Evolutionary conservation across 495 filamentous ascomycete species (phyloP).

Genomic region (Aspergillus taichungensis): DNA sequence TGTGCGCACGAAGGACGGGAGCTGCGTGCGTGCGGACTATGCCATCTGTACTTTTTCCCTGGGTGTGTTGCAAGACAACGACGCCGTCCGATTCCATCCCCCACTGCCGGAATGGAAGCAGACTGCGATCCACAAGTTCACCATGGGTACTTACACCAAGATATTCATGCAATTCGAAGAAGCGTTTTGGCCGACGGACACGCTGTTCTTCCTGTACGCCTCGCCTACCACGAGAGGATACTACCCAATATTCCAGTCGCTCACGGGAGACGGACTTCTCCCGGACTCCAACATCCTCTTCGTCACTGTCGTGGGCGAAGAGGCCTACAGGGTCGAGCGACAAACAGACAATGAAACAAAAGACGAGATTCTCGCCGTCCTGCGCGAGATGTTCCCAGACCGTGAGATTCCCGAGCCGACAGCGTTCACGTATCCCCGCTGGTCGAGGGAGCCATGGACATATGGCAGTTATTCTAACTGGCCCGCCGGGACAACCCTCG

Average conservation of each 20-base stretch:
- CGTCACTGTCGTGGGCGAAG: conserved; percentile 52
- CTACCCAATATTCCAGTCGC: conserved; percentile 62
- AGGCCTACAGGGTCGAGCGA: conserved; percentile 52
- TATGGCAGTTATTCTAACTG: conserved; percentile 66
- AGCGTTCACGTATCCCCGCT: conserved; percentile 62
- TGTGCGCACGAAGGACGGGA: conserved; percentile 43
- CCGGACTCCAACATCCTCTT: conserved; percentile 58
- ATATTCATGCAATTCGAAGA: conserved; percentile 65
- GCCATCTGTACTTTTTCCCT: conserved; percentile 51
- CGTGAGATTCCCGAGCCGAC: conserved; percentile 56
- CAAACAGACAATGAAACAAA: conserved; percentile 55
- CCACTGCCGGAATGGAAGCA: conserved; percentile 57
- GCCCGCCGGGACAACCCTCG: conserved; percentile 54
- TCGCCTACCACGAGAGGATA: conserved; percentile 52
- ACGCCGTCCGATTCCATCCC: conserved; percentile 50
- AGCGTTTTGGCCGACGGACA: conserved; percentile 58
- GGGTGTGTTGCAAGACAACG: conserved; percentile 55
- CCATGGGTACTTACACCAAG: conserved; percentile 70
- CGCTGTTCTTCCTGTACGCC: conserved; percentile 64
- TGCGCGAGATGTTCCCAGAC: conserved; percentile 56
- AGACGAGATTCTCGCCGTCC: conserved; percentile 48
- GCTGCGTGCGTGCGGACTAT: conserved; percentile 51
- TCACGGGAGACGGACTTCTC: conserved; percentile 49
- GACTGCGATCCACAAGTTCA: conserved; percentile 52
- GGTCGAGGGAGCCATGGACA: conserved; percentile 58